A percentile compares a stretch with the other conserved stretches of the same genome.
phyloP scores from a whole-genome alignment of 1,284 basidiomycete genomes.

The Irpex sp. region DNA sequence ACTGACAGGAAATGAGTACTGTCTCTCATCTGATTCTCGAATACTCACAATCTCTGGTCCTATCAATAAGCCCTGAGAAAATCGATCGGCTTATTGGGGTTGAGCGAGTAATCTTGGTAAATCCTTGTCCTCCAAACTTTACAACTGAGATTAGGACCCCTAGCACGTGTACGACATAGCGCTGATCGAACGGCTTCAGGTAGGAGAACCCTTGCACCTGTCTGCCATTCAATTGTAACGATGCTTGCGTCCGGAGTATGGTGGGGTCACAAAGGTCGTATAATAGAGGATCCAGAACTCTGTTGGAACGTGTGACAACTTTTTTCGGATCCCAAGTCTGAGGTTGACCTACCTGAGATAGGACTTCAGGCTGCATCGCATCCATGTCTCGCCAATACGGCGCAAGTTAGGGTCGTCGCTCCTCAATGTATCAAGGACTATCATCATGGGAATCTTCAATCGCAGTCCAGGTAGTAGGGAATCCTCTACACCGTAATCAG shows the following conservation, averaged over 20 bases:
- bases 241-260: conserved; percentile 49
- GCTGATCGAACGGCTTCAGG: conserved; percentile 75
- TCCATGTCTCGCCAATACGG: conserved; percentile 89
- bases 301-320: conserved; percentile 12
- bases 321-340: conserved; percentile 1
- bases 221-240: conserved; percentile 55
- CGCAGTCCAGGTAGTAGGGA: conserved; percentile 74
- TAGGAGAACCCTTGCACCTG: conserved; percentile 69
- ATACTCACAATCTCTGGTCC: conserved; percentile 54
- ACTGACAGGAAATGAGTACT: conserved; percentile 33
- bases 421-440: conserved; percentile 81
- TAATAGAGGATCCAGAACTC: conserved; percentile 87
- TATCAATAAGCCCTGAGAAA: conserved; percentile 52
- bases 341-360: conserved; percentile 69
- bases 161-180: conserved; percentile 65
- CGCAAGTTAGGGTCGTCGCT: conserved; percentile 70
- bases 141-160: conserved; percentile 78
- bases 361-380: conserved; percentile 89
- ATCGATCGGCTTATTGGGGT: conserved; percentile 60
- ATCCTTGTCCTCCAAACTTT: conserved; percentile 86
- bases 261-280: conserved; percentile 72
- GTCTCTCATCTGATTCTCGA: not conserved
- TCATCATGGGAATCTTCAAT: conserved; percentile 84
- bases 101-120: conserved; percentile 65
- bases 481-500: conserved; percentile 57